A percentile compares a stretch with the other conserved stretches of the same genome.
These are phyloP conservation scores for Tardiomyces depauwii DNA, from an alignment of 1,139 yeast genomes.

Conservation along the genomic window DNA sequence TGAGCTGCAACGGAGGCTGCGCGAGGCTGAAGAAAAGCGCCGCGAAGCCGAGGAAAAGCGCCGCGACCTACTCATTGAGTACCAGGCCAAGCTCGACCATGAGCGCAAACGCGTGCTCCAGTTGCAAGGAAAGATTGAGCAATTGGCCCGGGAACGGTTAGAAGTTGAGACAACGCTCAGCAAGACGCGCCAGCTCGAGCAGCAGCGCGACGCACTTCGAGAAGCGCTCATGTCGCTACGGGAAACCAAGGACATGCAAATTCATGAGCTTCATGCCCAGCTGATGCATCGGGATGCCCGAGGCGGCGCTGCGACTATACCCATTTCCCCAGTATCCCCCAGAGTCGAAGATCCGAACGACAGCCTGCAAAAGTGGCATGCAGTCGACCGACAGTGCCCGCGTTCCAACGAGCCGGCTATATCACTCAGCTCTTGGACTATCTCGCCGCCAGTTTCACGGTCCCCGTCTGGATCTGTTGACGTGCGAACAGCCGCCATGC, in stretches of 20 bases:
- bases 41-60: slow-evolving; percentile 11
- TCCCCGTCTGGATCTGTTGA: neutral
- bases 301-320: neutral
- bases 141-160: slow-evolving; percentile 3
- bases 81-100: slow-evolving; percentile 19
- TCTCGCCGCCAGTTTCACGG: neutral
- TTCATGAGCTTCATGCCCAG: slow-evolving; percentile 19
- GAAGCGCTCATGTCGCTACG: slow-evolving; percentile 34
- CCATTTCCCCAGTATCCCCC: neutral
- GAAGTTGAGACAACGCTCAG: neutral
- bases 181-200: slow-evolving; percentile 27
- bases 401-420: neutral
- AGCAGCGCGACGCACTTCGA: slow-evolving; percentile 49
- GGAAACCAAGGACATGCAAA: slow-evolving; percentile 27
- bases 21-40: slow-evolving; percentile 12
- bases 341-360: neutral
- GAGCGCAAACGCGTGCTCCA: slow-evolving; percentile 17
- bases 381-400: neutral
- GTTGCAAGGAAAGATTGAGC: slow-evolving; percentile 15
- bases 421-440: neutral
- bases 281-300: neutral
- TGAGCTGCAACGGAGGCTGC: slow-evolving; percentile 13
- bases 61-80: slow-evolving; percentile 16
- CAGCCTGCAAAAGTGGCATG: neutral
- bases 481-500: neutral